A percentile compares a stretch with the other conserved stretches of the same genome.
These are phyloP conservation scores for Gryganskiella cystojenkinii DNA, from an alignment of 192 early-diverging fungal species.

Conservation along the genomic window DNA sequence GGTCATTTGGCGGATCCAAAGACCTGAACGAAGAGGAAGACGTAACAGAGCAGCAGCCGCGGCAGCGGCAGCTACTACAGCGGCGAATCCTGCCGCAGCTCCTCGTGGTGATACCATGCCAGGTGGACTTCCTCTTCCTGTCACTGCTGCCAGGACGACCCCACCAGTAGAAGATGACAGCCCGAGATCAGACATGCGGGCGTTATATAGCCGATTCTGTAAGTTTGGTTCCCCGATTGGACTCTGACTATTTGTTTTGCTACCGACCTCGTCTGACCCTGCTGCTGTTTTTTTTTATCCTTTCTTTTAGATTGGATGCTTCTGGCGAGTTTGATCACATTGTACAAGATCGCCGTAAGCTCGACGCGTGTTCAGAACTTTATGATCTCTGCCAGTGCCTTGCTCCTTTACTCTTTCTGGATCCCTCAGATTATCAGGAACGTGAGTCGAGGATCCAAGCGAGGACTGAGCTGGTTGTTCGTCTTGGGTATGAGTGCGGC, in stretches of 20 bases:
- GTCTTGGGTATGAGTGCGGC: constrained; percentile 67
- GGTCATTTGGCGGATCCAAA: constrained; percentile 73
- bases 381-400: constrained; percentile 54
- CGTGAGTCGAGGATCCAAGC: constrained; percentile 68
- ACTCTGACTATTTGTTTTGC: neutral
- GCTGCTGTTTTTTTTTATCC: constrained; percentile 14
- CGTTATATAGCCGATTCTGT: constrained; percentile 70
- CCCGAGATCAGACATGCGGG: constrained; percentile 55
- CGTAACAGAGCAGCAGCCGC: constrained; percentile 25
- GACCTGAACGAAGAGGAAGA: constrained; percentile 63
- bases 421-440: constrained; percentile 84
- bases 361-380: constrained; percentile 60
- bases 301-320: constrained; percentile 63
- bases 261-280: neutral
- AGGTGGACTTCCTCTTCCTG: constrained; percentile 43
- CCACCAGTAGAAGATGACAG: constrained; percentile 28
- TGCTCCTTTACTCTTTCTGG: constrained; percentile 78
- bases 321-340: constrained; percentile 66
- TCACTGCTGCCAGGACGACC: constrained; percentile 28
- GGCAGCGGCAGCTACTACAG: constrained; percentile 5
- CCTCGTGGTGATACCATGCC: constrained; percentile 34
- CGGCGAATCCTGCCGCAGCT: constrained; percentile 5
- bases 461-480: constrained; percentile 66
- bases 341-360: constrained; percentile 66
- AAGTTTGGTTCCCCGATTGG: constrained; percentile 14